Evolutionary conservation across 345 rosid species (phyloP), one percentile per base, ranked within the genome.

Genomic region (Balakata baccata): DNA sequence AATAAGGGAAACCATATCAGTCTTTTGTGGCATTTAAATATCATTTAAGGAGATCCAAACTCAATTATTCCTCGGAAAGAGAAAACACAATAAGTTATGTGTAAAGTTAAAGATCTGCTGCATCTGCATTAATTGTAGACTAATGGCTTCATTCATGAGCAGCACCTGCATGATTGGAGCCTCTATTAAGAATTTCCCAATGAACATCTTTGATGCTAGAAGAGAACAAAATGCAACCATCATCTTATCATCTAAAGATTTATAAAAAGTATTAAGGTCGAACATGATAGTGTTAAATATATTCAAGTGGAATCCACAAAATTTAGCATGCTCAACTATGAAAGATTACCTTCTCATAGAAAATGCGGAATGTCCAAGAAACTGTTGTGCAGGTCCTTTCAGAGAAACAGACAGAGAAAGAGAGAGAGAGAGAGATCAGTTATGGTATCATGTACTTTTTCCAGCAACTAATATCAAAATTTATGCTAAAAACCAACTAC

Each of bases 311-410:
- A 70, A 39, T 54, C 6, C 22, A 46, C 58, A 60, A 11, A 16
- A 39, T 39, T 22, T 45, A 57, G 23, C 45, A 71, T 65, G 23
- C 68, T 13, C 64, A 64, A 78, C 45, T 18, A 51, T 34, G 62
- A 66, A 51, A 68, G 74, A 56, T 63, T 85, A 88, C 98, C 95
- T 91, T 93, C 87, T 91, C 97, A 62, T 91, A 93, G 87, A 93
- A 93, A 76, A 79, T 81, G 76, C 98, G 97, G 80, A 93, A 93
- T 71, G 95, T 89, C 93, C 93, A 91, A 73, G 98, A 89, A 75
- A 91, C 89, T 34, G 98, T 88, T 49, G 95, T 93, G 83, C 98
- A 93, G 29, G 98, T 93, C 90, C 98, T 93, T 89, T 66, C 75
- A 69, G 72, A 58, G 69, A 56, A 41, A n/a, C 54, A 10, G 46